A percentile compares a stretch with the other conserved stretches of the same genome.
Conservation (phyloP, 495 filamentous ascomycete species). For the Copromyces sp. region DNA sequence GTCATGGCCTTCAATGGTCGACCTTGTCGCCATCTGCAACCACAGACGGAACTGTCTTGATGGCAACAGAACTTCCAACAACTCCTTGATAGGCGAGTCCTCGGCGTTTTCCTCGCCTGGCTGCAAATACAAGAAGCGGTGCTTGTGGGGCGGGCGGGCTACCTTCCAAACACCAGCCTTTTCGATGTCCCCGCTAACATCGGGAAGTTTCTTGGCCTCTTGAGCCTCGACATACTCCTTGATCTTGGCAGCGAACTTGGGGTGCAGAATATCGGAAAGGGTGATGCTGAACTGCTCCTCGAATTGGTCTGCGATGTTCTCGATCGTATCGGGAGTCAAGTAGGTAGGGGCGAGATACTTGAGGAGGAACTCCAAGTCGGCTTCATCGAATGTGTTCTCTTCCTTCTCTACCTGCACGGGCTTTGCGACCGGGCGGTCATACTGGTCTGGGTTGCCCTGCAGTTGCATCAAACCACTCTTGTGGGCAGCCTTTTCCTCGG, state of each 20-base stretch:
- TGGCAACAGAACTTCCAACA: conserved; percentile 70
- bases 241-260: conserved; percentile 61
- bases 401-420: conserved; percentile 42
- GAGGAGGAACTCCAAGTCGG: conserved; percentile 76
- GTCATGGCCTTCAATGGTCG: conserved; percentile 53
- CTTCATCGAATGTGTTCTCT: conserved; percentile 46
- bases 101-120: conserved; percentile 16
- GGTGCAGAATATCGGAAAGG: conserved; percentile 63
- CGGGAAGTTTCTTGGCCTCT: conserved; percentile 41
- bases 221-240: conserved; percentile 56
- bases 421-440: conserved; percentile 67
- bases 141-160: conserved; percentile 86
- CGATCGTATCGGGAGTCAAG: conserved; percentile 86
- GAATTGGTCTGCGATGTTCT: conserved; percentile 70
- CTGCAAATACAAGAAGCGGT: conserved; percentile 79
- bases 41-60: conserved; percentile 84
- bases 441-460: conserved; percentile 78
- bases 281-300: conserved; percentile 71
- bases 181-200: conserved; percentile 47
- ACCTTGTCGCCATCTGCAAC: conserved; percentile 70
- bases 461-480: conserved; percentile 86
- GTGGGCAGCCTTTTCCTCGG: conserved; percentile 79
- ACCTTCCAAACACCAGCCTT: conserved; percentile 53
- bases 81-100: conserved; percentile 55
- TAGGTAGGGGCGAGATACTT: conserved; percentile 84